Evolutionary conservation across 139 green algal species (phyloP).

Genomic region (Tetraselmis chui): DNA sequence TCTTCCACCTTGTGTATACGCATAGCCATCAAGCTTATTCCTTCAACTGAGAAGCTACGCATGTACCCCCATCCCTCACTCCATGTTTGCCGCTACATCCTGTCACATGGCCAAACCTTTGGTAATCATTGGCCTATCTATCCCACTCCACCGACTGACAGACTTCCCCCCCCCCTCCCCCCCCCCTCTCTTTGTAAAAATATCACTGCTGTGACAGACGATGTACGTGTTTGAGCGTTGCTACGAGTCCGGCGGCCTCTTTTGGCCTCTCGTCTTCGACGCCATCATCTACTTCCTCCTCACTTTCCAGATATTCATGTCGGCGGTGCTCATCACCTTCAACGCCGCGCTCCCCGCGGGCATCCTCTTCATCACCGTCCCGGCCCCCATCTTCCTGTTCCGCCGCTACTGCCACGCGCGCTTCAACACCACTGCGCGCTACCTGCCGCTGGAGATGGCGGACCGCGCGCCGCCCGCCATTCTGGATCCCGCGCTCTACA

Average conservation of each 20-base stretch:
- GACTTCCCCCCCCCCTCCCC: too few species aligned
- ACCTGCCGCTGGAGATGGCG: constrained; percentile 3
- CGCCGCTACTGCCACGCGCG: neutral
- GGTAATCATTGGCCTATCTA: too few species aligned
- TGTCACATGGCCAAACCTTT: too few species aligned
- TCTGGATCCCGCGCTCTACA: neutral
- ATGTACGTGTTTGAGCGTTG: neutral
- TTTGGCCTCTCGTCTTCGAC: neutral
- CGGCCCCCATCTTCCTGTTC: neutral
- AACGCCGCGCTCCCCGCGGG: neutral
- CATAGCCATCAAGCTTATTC: too few species aligned
- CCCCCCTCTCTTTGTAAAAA: too few species aligned
- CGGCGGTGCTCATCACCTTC: neutral
- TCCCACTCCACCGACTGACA: too few species aligned
- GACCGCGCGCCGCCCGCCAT: neutral
- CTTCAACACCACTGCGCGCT: neutral
- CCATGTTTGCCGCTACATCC: too few species aligned
- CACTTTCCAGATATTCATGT: neutral
- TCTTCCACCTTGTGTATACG: too few species aligned
- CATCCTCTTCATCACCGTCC: neutral
- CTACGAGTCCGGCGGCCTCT: neutral
- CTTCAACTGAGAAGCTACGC: too few species aligned
- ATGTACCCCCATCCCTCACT: too few species aligned
- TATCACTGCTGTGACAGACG: too few species aligned
- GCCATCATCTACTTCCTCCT: neutral